Percentiles rank a stretch among this genome's conserved stretches.
phyloP scores from a whole-genome alignment of 2,329 filamentous ascomycete genomes.

The Cryphonectria carpinicola region DNA sequence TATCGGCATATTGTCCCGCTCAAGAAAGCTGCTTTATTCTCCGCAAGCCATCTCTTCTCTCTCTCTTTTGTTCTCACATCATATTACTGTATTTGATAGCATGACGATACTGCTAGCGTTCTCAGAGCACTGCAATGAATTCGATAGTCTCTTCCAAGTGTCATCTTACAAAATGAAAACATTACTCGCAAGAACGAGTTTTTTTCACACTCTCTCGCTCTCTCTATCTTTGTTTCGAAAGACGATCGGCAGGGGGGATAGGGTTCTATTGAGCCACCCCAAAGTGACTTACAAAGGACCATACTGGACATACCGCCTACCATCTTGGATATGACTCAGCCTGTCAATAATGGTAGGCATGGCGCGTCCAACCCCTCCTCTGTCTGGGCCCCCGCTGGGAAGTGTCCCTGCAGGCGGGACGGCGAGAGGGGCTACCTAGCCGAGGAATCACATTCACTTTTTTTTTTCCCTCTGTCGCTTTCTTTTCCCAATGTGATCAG shows the following conservation, averaged over 20 bases:
- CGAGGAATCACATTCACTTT: constrained; percentile 11
- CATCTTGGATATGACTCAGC: not conserved
- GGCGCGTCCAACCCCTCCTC: not conserved
- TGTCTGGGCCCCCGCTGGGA: not conserved
- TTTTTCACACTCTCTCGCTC: not conserved
- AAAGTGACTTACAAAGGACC: not conserved
- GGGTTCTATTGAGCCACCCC: not conserved
- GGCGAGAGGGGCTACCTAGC: constrained; percentile 1
- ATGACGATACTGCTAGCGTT: not conserved
- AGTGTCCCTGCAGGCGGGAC: not conserved
- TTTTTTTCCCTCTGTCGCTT: not conserved
- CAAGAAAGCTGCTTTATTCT: not conserved
- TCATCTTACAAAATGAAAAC: not conserved
- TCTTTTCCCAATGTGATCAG: not conserved
- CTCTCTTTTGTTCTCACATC: not conserved
- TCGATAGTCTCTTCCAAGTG: not conserved
- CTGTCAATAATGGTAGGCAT: not conserved
- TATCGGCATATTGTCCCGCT: not conserved
- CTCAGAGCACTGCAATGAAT: not conserved
- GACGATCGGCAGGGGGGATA: not conserved
- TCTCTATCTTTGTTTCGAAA: not conserved
- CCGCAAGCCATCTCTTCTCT: not conserved
- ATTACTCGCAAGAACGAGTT: not conserved
- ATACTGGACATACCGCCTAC: not conserved
- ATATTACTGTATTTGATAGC: not conserved